Evolutionary conservation across 1,284 basidiomycete genomes (phyloP), one percentile per base, ranked within the genome.

Genomic region (Lentinula novae-zelandiae): DNA sequence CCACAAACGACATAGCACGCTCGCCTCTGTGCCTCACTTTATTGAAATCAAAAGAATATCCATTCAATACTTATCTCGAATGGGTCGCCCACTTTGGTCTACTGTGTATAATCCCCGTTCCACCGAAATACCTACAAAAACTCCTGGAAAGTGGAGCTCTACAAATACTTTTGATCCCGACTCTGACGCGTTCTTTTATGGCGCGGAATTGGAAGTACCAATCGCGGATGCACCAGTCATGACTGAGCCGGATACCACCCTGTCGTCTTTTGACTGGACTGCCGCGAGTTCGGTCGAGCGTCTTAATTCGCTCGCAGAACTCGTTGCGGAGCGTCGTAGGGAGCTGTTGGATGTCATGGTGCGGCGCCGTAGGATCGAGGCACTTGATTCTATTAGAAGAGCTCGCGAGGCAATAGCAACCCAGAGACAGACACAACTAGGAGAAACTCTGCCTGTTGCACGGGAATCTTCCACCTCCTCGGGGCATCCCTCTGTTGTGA

Each of bases 111-210:
- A 8, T 17, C 1, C 53, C 4, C 50, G n/a, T 20, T 22, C 17
- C 39, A 27, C 20, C 7, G 39, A 42, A 31, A 31, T 22, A 22
- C 22, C 4, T 20, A 10, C 53, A 5, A 54, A 54, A 8, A 4
- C 13, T 7, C 53, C 53, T n/a, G 75, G 82, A 69, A 83, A 74
- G 70, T 91, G 88, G 88, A 82, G 83, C 63, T 74, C 78, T 63
- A 79, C 78, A 71, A 86, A 88, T 70, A 75, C 82, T 5, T 91
- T 90, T 70, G 89, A 91, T 72, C 89, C 89, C n/a, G 89, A 91
- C 71, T 84, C 87, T 12, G 89, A 90, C 66, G 89, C 89, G 65
- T 91, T 90, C 71, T 88, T 87, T 2, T 17, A 13, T 13, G 12
- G 42, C 13, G 53, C 39, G 39, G 53, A 42, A 13, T 15, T 31